Evolutionary conservation across 371 early-diverging fungal genomes (phyloP).

Genomic region (Apophysomyces sp.): DNA sequence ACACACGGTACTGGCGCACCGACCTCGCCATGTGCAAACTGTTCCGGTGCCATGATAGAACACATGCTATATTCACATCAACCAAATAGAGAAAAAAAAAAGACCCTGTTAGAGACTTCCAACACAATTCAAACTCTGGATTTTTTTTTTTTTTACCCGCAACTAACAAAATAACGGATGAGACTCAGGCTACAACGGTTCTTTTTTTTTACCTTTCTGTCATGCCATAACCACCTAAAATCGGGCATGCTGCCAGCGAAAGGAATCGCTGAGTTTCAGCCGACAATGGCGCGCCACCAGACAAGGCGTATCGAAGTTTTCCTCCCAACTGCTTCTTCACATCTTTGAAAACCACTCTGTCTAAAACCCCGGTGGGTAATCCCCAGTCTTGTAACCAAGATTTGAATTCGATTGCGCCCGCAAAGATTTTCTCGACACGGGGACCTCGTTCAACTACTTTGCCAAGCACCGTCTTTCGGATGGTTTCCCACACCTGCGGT

Average conservation of each 20-base stretch:
- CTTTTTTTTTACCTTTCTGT: slow-evolving; percentile 13
- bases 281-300: slow-evolving; percentile 85
- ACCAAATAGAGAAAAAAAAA: no score
- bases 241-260: slow-evolving; percentile 60
- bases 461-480: slow-evolving; percentile 69
- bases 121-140: background rate
- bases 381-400: slow-evolving; percentile 42
- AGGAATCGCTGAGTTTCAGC: slow-evolving; percentile 69
- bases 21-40: slow-evolving; percentile 62
- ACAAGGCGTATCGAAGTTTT: slow-evolving; percentile 66
- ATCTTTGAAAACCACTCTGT: slow-evolving; percentile 70
- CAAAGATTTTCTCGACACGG: slow-evolving; percentile 44
- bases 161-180: slow-evolving; percentile 5
- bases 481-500: slow-evolving; percentile 84
- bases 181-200: no score
- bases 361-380: slow-evolving; percentile 63
- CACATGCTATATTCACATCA: slow-evolving; percentile 10
- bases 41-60: slow-evolving; percentile 61
- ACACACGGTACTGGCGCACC: slow-evolving; percentile 84
- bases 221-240: slow-evolving; percentile 76
- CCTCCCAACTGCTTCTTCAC: slow-evolving; percentile 79
- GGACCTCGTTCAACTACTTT: slow-evolving; percentile 39
- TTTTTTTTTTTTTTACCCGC: slow-evolving; percentile 14
- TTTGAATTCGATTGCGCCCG: slow-evolving; percentile 56
- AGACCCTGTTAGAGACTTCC: no score